Evolutionary conservation across 306 rosid species (phyloP), one percentile per base, ranked within the genome.

Genomic region (Ochetophila trinervis): DNA sequence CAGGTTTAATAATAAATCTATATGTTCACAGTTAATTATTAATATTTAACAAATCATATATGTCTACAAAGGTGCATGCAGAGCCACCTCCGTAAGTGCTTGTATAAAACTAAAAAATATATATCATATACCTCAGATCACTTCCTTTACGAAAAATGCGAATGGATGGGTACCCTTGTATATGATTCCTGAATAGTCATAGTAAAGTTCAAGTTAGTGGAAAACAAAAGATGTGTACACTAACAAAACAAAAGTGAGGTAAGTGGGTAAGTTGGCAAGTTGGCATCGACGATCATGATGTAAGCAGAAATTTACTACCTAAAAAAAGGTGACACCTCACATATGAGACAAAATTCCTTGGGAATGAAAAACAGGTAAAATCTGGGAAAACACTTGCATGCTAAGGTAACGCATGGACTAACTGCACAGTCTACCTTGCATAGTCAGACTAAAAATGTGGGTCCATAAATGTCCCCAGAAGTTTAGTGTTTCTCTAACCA

Each of bases 141-240:
- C 78, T 90, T 84, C 99, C 99, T 83, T 78, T 87, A 22, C 97
- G 97, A 57, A 93, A 93, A 71, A 93, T 90, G 70, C 99, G 99
- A 78, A 93, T 84, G 23, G 99, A 90, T 11, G 99, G 99, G 83
- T 93, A 93, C 44, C 97, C 99, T 82, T 93, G 99, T 68, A 93
- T 86, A 81, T 93, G 99, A 78, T 93, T 45, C 88, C 99, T 93
- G 84, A 78, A 79, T 54, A 80, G 57, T 79, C 47, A 70, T 60
- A 61, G 49, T 44, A 66, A 73, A 56, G 63, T 36, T 67, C 2
- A 64, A 14, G 62, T 68, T 49, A 82, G 76, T 30, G 37, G 66
- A 18, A 27, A 24, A 35, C 49, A 64, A 49, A 52, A 35, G 18
- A n/a, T 52, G 32, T 22, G 54, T 52, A 76, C 53, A 76, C 77